These are phyloP conservation scores for Parachlorella kessleri DNA, from an alignment of 139 green algal genomes.

Conservation along the genomic window DNA sequence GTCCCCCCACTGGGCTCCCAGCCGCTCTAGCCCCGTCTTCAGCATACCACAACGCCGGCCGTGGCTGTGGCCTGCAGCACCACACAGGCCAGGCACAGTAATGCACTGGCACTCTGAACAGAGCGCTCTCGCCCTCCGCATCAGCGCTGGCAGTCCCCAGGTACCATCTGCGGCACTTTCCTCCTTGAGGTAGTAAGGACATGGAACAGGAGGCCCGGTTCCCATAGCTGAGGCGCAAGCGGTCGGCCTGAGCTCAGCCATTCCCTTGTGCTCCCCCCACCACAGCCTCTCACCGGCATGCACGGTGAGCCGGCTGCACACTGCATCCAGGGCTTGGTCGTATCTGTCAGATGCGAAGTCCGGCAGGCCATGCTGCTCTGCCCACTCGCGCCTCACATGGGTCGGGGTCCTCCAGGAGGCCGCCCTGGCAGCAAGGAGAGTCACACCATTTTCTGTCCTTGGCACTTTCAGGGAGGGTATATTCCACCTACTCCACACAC, in stretches of 20 bases:
- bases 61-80: background rate
- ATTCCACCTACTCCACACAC: background rate
- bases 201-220: too few relatives aligned
- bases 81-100: constrained; percentile 10
- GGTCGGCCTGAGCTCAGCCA: too few relatives aligned
- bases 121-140: too few relatives aligned
- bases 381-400: constrained; percentile 49
- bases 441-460: too few relatives aligned
- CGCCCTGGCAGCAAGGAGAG: background rate
- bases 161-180: too few relatives aligned
- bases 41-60: constrained; percentile 39
- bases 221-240: too few relatives aligned
- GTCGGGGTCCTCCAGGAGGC: constrained; percentile 45
- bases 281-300: too few relatives aligned
- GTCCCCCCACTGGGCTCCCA: constrained; percentile 46
- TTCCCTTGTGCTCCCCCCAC: too few relatives aligned
- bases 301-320: constrained; percentile 43
- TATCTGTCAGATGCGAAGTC: constrained; percentile 28
- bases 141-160: too few relatives aligned
- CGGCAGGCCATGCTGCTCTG: constrained; percentile 35
- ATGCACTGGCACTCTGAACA: too few relatives aligned
- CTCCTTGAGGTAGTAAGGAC: too few relatives aligned
- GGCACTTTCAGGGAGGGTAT: background rate
- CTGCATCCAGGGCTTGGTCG: constrained; percentile 37
- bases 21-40: constrained; percentile 33